Conservation (phyloP, 2,329 filamentous ascomycete species). For the Setomelanomma holmii region DNA sequence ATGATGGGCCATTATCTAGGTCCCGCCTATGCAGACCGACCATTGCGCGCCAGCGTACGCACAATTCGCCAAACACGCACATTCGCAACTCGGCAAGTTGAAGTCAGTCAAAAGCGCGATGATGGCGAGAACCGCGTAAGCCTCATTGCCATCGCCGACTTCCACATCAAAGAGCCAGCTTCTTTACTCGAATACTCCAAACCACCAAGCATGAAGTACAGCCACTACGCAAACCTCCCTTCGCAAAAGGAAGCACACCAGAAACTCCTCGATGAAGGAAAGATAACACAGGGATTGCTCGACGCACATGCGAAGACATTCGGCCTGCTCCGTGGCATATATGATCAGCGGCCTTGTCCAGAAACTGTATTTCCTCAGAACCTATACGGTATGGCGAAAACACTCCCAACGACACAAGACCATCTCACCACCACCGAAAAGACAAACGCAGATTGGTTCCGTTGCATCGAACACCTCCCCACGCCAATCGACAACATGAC, state of each 20-base stretch:
- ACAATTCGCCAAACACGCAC: conserved; percentile 54
- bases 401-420: conserved; percentile 46
- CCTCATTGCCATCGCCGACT: conserved; percentile 56
- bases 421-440: conserved; percentile 40
- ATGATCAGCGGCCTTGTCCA: conserved; percentile 47
- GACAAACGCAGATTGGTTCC: conserved; percentile 54
- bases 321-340: conserved; percentile 34
- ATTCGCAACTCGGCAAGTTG: conserved; percentile 57
- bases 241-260: not conserved
- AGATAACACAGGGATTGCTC: conserved; percentile 20
- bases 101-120: conserved; percentile 52
- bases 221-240: conserved; percentile 21
- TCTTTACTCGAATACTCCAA: conserved; percentile 49
- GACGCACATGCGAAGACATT: conserved; percentile 39
- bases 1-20: conserved; percentile 57
- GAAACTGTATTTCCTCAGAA: conserved; percentile 56
- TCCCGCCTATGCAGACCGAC: conserved; percentile 52
- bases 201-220: conserved; percentile 44
- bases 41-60: conserved; percentile 48
- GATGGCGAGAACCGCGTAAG: conserved; percentile 50
- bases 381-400: conserved; percentile 50
- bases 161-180: conserved; percentile 52
- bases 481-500: conserved; percentile 45
- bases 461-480: conserved; percentile 24
- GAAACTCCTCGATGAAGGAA: conserved; percentile 14